Base-by-base conservation (phyloP, 495 filamentous ascomycete genomes). In the Penicillium diatomitis region DNA sequence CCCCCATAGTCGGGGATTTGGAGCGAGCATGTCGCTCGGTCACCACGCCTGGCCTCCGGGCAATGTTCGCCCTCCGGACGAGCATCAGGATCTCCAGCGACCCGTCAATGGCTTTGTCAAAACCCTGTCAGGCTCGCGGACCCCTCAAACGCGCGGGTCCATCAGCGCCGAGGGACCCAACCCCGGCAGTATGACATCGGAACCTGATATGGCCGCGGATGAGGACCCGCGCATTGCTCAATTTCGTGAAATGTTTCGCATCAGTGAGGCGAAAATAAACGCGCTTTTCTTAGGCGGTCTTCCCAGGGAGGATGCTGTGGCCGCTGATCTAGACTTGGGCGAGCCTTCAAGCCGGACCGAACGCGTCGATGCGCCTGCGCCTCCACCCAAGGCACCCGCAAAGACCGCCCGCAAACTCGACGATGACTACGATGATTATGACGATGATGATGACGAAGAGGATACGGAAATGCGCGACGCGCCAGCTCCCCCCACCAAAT, bases 361-460 rank as follows among this genome's bases (percentile, higher is more conserved):
- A 63, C 64, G 63, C 64, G 67, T 69, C 56, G 70, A 75, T 47
- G 63, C 65, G 45, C 60, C 68, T 53, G 56, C 56, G 48, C 59
- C 60, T 27, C 51, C 57, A 41, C 57, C 70, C 28, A 58, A 65
- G 30, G 68, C 73, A n/a, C 66, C 76, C 8, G 78, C 77, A 60
- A 86, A 82, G 53, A 56, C 82, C 36, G 75, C 84, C 36, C 74
- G 88, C 34, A 81, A 84, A 43, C 84, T 95, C 57, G 83, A 86
- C 61, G 87, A 94, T 43, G 85, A 92, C 55, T 81, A 77, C 55
- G 83, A 88, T 56, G 85, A 89, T 51, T 85, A 86, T 41, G 87
- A 95, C 50, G 88, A 95, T 41, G 88, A 92, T 50, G 88, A 95
- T 41, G 88, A 92, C 47, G 87, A 94, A 38, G 84, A 94, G 38